Base-by-base conservation (phyloP, 2,329 filamentous ascomycete genomes). In the Ophiostoma sp. region DNA sequence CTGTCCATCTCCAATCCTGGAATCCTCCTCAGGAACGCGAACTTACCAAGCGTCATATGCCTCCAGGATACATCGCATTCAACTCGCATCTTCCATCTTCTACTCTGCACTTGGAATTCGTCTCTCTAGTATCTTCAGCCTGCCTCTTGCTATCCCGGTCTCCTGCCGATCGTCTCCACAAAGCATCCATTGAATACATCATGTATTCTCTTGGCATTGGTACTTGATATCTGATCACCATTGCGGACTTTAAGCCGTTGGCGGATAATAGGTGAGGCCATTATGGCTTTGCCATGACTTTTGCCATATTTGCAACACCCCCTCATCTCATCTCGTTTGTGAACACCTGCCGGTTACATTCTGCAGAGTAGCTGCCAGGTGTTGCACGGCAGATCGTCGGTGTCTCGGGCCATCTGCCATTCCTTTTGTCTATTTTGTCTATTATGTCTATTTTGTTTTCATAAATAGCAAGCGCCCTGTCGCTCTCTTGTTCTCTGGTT, bases 301-400 rank as follows among this genome's bases (percentile, higher is more conserved):
- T 57, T 57, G 23, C n/a, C 23, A 57, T 27, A 27, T 57, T 27
- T 57, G 23, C 52, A 31, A 57, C 17, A 31, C 23, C 52, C 52
- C 52, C 52, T 57, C 52, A 57, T 27, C 52, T 57, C 52, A 57
- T 57, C 23, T 57, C 27, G 52, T 57, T 57, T 57, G 52, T 57
- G 23, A 57, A 57, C n/a, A 57, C 52, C 52, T 57, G 17, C 52
- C 52, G n/a, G 23, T 57, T 57, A 57, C 52, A 27, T 15, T 57
- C 52, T 57, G 39, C 39, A 41, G 10, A 41, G 39, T 13, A 48
- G 44, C 17, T 48, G 44, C 44, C 20, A 57, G 52, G 17, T 27
- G 52, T 57, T 57, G 15, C 52, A 57, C 52, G 52, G 52, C 52
- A 57, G 52, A 57, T 27, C 23, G 13, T 57, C 52, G 52, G 52